phyloP scores from a whole-genome alignment of 2,329 filamentous ascomycete genomes.

The Xylariales sp. region DNA sequence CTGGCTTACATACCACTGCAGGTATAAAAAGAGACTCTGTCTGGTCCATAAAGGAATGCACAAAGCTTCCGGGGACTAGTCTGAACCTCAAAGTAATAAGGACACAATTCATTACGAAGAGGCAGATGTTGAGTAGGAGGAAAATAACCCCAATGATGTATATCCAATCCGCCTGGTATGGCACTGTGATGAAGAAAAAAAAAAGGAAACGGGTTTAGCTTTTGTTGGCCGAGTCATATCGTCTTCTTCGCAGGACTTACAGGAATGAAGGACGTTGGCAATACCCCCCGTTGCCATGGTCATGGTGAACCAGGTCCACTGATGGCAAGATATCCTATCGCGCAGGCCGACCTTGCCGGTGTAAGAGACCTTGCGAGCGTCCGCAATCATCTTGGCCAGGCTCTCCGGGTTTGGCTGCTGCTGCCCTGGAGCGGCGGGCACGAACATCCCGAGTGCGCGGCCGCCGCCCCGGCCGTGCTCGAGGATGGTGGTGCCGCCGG shows the following conservation, averaged over 20 bases:
- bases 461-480: no score
- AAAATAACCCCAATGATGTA: conserved; percentile 55
- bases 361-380: conserved; percentile 18
- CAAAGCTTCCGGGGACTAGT: conserved; percentile 65
- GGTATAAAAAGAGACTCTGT: conserved; percentile 76
- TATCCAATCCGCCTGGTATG: conserved; percentile 52
- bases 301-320: conserved; percentile 77
- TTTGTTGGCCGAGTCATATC: background rate
- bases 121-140: conserved; percentile 57
- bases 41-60: conserved; percentile 68
- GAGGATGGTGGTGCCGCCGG: conserved; percentile 11
- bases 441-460: no score
- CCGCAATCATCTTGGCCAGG: conserved; percentile 30
- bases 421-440: no score
- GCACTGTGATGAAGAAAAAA: no score
- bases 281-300: conserved; percentile 50
- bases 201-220: no score
- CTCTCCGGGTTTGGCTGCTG: conserved; percentile 16
- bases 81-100: conserved; percentile 67
- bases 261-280: conserved; percentile 47
- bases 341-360: conserved; percentile 36
- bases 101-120: conserved; percentile 60
- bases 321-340: conserved; percentile 47
- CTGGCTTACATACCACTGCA: conserved; percentile 50
- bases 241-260: conserved; percentile 36